phyloP scores from a whole-genome alignment of 352 stramenopile species.

The Globisporangium recalcitrans region DNA sequence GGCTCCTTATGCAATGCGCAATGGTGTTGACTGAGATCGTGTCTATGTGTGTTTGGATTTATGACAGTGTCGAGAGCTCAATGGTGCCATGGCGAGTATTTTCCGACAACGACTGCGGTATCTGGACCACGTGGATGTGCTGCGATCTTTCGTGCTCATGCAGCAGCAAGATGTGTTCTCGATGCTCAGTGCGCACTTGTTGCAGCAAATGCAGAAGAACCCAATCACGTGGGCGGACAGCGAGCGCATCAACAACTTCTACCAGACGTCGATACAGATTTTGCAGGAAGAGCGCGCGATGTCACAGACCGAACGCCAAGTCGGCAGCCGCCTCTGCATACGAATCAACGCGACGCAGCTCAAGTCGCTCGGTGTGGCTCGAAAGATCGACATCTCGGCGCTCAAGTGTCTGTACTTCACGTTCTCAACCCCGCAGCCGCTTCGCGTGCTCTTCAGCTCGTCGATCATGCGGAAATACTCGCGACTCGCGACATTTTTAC shows the following conservation, averaged over 20 bases:
- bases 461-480: slow-evolving; percentile 64
- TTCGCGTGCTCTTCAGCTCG: slow-evolving; percentile 56
- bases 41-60: neutral
- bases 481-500: slow-evolving; percentile 39
- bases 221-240: slow-evolving; percentile 52
- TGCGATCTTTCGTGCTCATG: slow-evolving; percentile 70
- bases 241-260: slow-evolving; percentile 46
- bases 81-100: slow-evolving; percentile 38
- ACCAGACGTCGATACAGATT: slow-evolving; percentile 47
- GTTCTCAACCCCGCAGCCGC: slow-evolving; percentile 40
- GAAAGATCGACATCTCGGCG: slow-evolving; percentile 48
- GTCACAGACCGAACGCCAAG: slow-evolving; percentile 26
- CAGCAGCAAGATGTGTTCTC: slow-evolving; percentile 74
- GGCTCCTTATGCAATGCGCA: neutral
- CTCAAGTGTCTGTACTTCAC: slow-evolving; percentile 57
- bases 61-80: slow-evolving; percentile 42
- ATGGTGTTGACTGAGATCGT: neutral
- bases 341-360: slow-evolving; percentile 47
- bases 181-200: slow-evolving; percentile 36
- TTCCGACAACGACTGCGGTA: slow-evolving; percentile 52
- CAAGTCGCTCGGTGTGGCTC: slow-evolving; percentile 23
- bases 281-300: slow-evolving; percentile 44
- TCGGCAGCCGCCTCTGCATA: slow-evolving; percentile 42
- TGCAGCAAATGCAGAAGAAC: slow-evolving; percentile 50
- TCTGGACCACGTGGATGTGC: slow-evolving; percentile 40